phyloP scores from a whole-genome alignment of 1,284 basidiomycete species.

The Psilocybe mexicana region DNA sequence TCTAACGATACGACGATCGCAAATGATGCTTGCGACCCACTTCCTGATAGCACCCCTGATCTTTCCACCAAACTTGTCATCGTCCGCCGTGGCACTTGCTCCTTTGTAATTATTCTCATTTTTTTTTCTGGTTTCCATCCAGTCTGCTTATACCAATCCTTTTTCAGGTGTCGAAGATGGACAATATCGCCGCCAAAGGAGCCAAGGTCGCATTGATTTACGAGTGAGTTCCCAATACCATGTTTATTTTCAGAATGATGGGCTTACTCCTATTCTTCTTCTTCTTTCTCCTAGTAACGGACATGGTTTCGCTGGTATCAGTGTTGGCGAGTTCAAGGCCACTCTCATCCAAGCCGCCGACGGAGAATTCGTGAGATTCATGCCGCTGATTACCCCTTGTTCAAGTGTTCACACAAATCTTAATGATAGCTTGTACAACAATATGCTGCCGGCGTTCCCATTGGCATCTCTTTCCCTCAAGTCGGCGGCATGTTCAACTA shows the following conservation, averaged over 20 bases:
- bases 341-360: constrained; percentile 41
- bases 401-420: neutral
- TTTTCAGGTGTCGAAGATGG: constrained; percentile 34
- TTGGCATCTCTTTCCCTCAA: constrained; percentile 54
- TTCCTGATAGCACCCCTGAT: constrained; percentile 53
- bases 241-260: neutral
- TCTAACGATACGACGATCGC: constrained; percentile 45
- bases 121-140: too few relatives aligned
- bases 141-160: neutral
- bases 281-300: constrained; percentile 39
- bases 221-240: constrained; percentile 38
- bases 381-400: neutral
- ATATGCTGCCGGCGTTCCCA: constrained; percentile 33
- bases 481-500: constrained; percentile 33
- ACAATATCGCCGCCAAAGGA: constrained; percentile 51
- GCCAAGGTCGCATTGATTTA: constrained; percentile 51
- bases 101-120: constrained; percentile 35
- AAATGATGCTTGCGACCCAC: constrained; percentile 54
- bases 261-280: neutral
- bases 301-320: constrained; percentile 38
- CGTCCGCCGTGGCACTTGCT: constrained; percentile 52
- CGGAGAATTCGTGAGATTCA: constrained; percentile 31
- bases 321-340: constrained; percentile 41
- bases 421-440: constrained; percentile 36
- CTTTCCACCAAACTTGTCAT: constrained; percentile 49